These are phyloP conservation scores for Protomyces macrosporus DNA, from an alignment of 1,139 yeast species.

Conservation along the genomic window DNA sequence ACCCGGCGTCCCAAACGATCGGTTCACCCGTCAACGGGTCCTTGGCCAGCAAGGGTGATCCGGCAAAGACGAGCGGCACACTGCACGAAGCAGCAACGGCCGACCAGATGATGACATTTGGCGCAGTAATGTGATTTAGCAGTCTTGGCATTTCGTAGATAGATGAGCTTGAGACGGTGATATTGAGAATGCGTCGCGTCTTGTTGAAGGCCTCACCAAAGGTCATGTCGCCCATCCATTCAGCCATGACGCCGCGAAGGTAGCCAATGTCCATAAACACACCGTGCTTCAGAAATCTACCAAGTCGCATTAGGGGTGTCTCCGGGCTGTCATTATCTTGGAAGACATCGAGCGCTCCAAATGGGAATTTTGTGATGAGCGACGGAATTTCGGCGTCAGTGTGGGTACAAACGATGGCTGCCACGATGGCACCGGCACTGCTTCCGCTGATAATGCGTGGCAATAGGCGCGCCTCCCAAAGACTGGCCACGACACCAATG, in stretches of 20 bases:
- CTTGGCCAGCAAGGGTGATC: constrained; percentile 79
- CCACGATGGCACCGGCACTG: constrained; percentile 93
- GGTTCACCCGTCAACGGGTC: constrained; percentile 61
- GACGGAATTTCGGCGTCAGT: constrained; percentile 65
- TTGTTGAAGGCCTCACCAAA: constrained; percentile 89
- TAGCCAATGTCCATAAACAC: constrained; percentile 80
- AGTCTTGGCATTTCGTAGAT: constrained; percentile 57
- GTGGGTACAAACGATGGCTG: constrained; percentile 78
- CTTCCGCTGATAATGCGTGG: constrained; percentile 94
- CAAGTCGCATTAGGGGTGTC: constrained; percentile 48
- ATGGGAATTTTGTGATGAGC: constrained; percentile 45
- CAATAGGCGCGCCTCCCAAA: constrained; percentile 64
- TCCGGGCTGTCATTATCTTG: constrained; percentile 38
- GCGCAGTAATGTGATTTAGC: constrained; percentile 85
- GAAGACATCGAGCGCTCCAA: constrained; percentile 62
- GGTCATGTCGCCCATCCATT: constrained; percentile 82
- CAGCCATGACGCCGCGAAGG: constrained; percentile 65
- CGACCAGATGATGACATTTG: constrained; percentile 86
- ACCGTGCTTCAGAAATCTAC: constrained; percentile 69
- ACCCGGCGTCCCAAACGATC: constrained; percentile 77
- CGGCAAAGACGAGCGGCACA: constrained; percentile 83
- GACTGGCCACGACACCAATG: constrained; percentile 80
- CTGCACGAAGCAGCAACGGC: constrained; percentile 98
- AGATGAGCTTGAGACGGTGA: constrained; percentile 78
- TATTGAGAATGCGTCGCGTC: constrained; percentile 76